phyloP scores from a whole-genome alignment of 192 early-diverging fungal species.

The Phycomyces nitens region DNA sequence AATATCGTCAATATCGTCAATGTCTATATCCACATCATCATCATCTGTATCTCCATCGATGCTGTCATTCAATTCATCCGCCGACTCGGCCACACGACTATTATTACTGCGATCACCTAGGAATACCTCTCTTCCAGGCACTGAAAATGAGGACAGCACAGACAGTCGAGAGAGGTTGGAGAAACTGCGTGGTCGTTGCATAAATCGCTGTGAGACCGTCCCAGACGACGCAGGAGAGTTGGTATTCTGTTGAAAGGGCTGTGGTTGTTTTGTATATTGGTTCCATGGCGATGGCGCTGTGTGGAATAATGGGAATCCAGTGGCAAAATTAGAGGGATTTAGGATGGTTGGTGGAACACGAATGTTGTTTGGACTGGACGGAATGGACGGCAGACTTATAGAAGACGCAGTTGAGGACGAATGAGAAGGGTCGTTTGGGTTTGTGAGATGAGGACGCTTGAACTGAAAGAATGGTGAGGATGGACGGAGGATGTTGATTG shows the following conservation, averaged over 20 bases:
- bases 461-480: conserved; percentile 9
- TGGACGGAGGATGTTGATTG: conserved; percentile 31
- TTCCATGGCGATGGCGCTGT: background rate
- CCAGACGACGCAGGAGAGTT: background rate
- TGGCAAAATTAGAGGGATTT: conserved; percentile 15
- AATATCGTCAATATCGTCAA: background rate
- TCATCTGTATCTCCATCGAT: conserved; percentile 22
- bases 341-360: conserved; percentile 23
- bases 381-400: conserved; percentile 10
- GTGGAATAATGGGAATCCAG: background rate
- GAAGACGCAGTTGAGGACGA: conserved; percentile 29
- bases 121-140: background rate
- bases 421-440: background rate
- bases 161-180: conserved; percentile 15
- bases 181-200: conserved; percentile 16
- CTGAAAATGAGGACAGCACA: conserved; percentile 4
- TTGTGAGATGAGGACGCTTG: conserved; percentile 9
- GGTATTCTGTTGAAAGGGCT: too few relatives aligned
- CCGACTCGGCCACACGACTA: background rate
- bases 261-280: background rate
- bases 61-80: conserved; percentile 20
- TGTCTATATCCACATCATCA: background rate
- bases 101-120: background rate
- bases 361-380: background rate
- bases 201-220: conserved; percentile 10